Percentiles rank a stretch among this genome's conserved stretches.
These are phyloP conservation scores for Hortaea sp. DNA, from an alignment of 2,329 filamentous ascomycete genomes.

Conservation along the genomic window DNA sequence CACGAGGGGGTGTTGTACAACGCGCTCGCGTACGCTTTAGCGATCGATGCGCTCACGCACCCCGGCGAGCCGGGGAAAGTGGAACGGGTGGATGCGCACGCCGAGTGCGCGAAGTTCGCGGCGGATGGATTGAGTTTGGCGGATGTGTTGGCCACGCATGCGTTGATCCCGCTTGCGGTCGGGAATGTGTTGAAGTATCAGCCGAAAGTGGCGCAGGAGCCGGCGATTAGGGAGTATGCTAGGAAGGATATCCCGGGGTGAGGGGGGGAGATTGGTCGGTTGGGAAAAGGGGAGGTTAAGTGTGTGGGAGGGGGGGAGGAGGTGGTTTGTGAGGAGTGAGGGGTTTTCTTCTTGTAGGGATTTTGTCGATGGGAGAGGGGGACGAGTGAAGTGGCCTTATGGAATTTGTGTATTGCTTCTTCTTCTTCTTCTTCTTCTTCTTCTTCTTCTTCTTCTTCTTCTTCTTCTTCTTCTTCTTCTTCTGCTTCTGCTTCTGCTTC, in stretches of 20 bases:
- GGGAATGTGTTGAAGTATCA: slow-evolving; percentile 25
- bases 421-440: too few species aligned
- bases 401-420: too few species aligned
- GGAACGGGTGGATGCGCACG: slow-evolving; percentile 28
- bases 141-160: slow-evolving; percentile 39
- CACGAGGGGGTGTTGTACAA: slow-evolving; percentile 45
- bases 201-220: slow-evolving; percentile 30
- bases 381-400: too few species aligned
- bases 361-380: too few species aligned
- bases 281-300: not conserved
- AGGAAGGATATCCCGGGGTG: slow-evolving; percentile 11
- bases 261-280: not conserved
- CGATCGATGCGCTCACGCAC: slow-evolving; percentile 40
- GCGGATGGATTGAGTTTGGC: slow-evolving; percentile 31
- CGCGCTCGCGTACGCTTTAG: slow-evolving; percentile 35
- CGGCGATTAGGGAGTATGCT: slow-evolving; percentile 32
- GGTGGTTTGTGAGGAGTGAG: too few species aligned
- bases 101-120: slow-evolving; percentile 30
- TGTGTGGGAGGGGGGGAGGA: too few species aligned
- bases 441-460: not conserved
- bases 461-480: not conserved
- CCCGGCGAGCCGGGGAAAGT: slow-evolving; percentile 33
- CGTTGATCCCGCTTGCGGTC: slow-evolving; percentile 30
- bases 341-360: too few species aligned
- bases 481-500: too few species aligned